phyloP scores from a whole-genome alignment of 768 basidiomycete species.

The Russula foetens region DNA sequence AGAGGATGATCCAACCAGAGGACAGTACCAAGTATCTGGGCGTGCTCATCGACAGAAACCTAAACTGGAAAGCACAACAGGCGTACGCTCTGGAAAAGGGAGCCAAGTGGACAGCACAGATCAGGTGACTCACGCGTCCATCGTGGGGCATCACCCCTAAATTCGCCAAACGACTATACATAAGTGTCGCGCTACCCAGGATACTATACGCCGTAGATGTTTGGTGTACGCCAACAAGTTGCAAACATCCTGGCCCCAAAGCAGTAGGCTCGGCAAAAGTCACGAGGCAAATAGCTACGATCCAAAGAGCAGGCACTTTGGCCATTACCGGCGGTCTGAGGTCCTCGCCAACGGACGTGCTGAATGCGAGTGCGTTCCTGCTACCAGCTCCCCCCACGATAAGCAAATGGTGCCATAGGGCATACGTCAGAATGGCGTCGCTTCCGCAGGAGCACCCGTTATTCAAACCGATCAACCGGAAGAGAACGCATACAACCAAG shows the following conservation, averaged over 20 bases:
- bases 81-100: background rate
- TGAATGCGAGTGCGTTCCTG: background rate
- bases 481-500: background rate
- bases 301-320: too few species aligned
- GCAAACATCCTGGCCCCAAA: too few species aligned
- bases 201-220: background rate
- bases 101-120: background rate
- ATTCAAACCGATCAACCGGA: too few species aligned
- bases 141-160: background rate
- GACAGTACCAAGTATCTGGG: conserved; percentile 1
- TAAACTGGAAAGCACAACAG: background rate
- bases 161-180: background rate
- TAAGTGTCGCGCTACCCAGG: background rate
- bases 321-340: too few species aligned
- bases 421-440: background rate
- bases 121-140: background rate
- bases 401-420: background rate
- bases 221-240: background rate
- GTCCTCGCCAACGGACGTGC: background rate
- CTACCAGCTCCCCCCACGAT: background rate
- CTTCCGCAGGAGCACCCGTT: background rate
- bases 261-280: too few species aligned
- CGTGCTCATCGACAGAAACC: background rate
- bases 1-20: background rate
- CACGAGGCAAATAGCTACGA: too few species aligned